A percentile compares a stretch with the other conserved stretches of the same genome.
phyloP scores from a whole-genome alignment of 2,329 filamentous ascomycete genomes.

The Trichophyton rubrum region DNA sequence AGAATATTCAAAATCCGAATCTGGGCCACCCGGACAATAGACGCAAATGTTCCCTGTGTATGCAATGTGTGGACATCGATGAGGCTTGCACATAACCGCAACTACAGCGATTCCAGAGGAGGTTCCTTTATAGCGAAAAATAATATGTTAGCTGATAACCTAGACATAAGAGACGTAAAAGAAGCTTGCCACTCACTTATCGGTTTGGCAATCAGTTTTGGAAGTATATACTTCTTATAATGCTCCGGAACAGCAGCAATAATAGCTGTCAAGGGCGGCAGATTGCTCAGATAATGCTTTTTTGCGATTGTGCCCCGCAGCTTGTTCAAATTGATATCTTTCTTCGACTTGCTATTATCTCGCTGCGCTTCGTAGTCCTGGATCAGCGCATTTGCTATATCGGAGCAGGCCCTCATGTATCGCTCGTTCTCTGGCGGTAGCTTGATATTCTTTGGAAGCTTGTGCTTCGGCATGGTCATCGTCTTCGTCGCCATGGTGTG shows the following conservation, averaged over 20 bases:
- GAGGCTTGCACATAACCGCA: conserved; percentile 98
- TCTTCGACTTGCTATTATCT: conserved; percentile 58
- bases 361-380: conserved; percentile 80
- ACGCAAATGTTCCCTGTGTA: conserved; percentile 99
- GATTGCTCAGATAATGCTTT: conserved; percentile 78
- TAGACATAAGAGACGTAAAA: not conserved
- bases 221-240: conserved; percentile 98
- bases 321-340: conserved; percentile 85
- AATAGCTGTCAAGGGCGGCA: conserved; percentile 88
- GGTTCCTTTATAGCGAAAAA: conserved; percentile 49
- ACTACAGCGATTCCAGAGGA: conserved; percentile 96
- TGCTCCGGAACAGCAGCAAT: conserved; percentile 98
- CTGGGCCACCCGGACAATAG: conserved; percentile 92
- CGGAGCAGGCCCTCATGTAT: conserved; percentile 85
- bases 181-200: conserved; percentile 49
- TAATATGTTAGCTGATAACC: not conserved
- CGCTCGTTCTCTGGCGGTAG: conserved; percentile 87
- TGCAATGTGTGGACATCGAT: conserved; percentile 92
- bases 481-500: conserved; percentile 50
- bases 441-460: conserved; percentile 54
- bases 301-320: conserved; percentile 78
- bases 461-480: conserved; percentile 35
- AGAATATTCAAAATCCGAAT: conserved; percentile 98
- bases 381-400: conserved; percentile 86
- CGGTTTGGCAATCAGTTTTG: conserved; percentile 91